phyloP scores from a whole-genome alignment of 768 basidiomycete genomes.

The Mycena floridula region DNA sequence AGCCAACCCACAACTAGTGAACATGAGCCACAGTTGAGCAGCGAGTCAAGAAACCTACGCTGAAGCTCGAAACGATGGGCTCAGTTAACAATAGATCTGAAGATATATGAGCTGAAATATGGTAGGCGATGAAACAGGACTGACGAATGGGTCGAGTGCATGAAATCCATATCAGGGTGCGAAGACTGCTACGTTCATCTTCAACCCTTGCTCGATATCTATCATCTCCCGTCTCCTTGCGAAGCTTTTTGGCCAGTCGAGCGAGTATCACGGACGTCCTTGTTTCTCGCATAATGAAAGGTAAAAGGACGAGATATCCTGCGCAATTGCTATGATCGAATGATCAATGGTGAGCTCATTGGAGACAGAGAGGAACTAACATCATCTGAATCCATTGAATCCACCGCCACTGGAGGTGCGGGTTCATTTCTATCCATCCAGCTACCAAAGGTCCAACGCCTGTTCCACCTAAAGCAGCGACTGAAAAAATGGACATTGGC shows the following conservation, averaged over 20 bases:
- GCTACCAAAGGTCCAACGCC: conserved; percentile 60
- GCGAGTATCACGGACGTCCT: conserved; percentile 65
- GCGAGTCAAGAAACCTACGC: conserved; percentile 40
- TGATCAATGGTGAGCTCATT: not conserved
- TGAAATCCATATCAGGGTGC: conserved; percentile 60
- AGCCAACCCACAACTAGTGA: conserved; percentile 73
- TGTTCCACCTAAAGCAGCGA: conserved; percentile 52
- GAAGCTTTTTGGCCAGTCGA: conserved; percentile 51
- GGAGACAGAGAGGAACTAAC: conserved; percentile 23
- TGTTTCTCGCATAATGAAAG: conserved; percentile 66
- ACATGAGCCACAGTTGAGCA: conserved; percentile 1
- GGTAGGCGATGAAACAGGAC: conserved; percentile 19
- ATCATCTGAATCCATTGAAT: conserved; percentile 79
- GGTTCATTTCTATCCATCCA: conserved; percentile 62
- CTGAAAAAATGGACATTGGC: conserved; percentile 72
- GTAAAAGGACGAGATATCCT: conserved; percentile 40
- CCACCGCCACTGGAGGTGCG: conserved; percentile 67
- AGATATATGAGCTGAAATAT: not conserved
- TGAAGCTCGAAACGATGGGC: conserved; percentile 68
- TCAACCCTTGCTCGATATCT: conserved; percentile 61
- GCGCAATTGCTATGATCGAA: conserved; percentile 38
- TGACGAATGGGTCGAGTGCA: conserved; percentile 66
- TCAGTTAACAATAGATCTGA: conserved; percentile 66
- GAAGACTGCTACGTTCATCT: conserved; percentile 49
- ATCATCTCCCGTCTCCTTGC: conserved; percentile 59